phyloP scores from a whole-genome alignment of 2,329 filamentous ascomycete species.

The Knufia petricola region DNA sequence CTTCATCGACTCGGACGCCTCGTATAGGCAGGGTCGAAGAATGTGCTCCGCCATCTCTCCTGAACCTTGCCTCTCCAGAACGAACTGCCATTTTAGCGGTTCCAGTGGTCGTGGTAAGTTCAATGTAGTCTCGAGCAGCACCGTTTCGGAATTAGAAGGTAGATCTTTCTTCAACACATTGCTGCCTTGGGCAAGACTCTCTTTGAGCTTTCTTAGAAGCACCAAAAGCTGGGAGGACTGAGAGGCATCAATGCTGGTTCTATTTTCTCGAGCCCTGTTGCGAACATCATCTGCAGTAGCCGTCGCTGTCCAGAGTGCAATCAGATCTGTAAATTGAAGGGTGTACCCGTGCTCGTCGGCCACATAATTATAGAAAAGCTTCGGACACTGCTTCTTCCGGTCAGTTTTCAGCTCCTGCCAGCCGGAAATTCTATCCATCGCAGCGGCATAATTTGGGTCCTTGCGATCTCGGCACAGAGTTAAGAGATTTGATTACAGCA shows the following conservation, averaged over 20 bases:
- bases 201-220: slow-evolving; percentile 46
- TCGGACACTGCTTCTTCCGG: slow-evolving; percentile 24
- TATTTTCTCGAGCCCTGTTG: slow-evolving; percentile 37
- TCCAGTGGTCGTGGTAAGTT: slow-evolving; percentile 46
- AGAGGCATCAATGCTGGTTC: slow-evolving; percentile 51
- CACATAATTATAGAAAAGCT: slow-evolving; percentile 32
- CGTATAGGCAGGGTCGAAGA: slow-evolving; percentile 44
- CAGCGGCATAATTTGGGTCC: neutral
- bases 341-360: slow-evolving; percentile 35
- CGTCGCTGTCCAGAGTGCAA: slow-evolving; percentile 47
- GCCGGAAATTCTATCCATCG: slow-evolving; percentile 10
- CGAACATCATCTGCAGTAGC: slow-evolving; percentile 39
- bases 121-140: slow-evolving; percentile 40
- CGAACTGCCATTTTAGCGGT: slow-evolving; percentile 44
- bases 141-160: slow-evolving; percentile 25
- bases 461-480: no score
- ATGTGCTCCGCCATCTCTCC: slow-evolving; percentile 40
- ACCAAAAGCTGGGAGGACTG: slow-evolving; percentile 49
- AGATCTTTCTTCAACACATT: slow-evolving; percentile 21
- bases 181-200: slow-evolving; percentile 34
- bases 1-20: slow-evolving; percentile 37
- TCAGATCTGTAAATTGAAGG: slow-evolving; percentile 49
- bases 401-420: slow-evolving; percentile 30
- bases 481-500: no score
- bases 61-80: slow-evolving; percentile 34